These are phyloP conservation scores for Wickerhamiella kurtzmanii DNA, from an alignment of 805 yeast genomes.

Conservation along the genomic window DNA sequence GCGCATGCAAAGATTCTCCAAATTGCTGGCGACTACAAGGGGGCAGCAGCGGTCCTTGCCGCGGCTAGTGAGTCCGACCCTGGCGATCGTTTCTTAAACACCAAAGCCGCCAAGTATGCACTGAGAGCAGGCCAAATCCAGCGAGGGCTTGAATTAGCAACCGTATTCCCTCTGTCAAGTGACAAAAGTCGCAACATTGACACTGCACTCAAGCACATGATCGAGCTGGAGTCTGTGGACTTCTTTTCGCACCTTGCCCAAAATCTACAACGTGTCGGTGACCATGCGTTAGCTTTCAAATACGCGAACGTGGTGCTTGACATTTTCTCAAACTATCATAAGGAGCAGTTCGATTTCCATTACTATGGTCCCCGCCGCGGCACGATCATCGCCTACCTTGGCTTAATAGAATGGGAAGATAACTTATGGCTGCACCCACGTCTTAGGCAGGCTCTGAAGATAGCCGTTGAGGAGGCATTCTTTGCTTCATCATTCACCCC, in stretches of 20 bases:
- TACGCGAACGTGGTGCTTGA: constrained; percentile 55
- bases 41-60: constrained; percentile 55
- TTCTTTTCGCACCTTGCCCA: constrained; percentile 75
- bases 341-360: constrained; percentile 91
- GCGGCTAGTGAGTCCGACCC: constrained; percentile 63
- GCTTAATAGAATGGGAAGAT: constrained; percentile 75
- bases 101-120: constrained; percentile 73
- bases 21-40: constrained; percentile 45
- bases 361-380: constrained; percentile 84
- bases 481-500: too few species aligned
- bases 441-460: constrained; percentile 54
- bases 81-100: constrained; percentile 84
- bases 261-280: constrained; percentile 53
- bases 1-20: constrained; percentile 70
- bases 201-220: constrained; percentile 68
- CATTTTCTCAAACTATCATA: constrained; percentile 54
- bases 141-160: constrained; percentile 58
- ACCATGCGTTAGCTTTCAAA: constrained; percentile 64
- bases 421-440: constrained; percentile 53
- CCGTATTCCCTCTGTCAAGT: constrained; percentile 39
- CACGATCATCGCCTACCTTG: constrained; percentile 70
- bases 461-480: constrained; percentile 46
- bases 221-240: constrained; percentile 86
- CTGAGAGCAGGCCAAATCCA: constrained; percentile 63
- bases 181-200: constrained; percentile 52